A percentile compares a stretch with the other conserved stretches of the same genome.
phyloP scores from a whole-genome alignment of 148 eudicot genomes.

The Cornus florida region DNA sequence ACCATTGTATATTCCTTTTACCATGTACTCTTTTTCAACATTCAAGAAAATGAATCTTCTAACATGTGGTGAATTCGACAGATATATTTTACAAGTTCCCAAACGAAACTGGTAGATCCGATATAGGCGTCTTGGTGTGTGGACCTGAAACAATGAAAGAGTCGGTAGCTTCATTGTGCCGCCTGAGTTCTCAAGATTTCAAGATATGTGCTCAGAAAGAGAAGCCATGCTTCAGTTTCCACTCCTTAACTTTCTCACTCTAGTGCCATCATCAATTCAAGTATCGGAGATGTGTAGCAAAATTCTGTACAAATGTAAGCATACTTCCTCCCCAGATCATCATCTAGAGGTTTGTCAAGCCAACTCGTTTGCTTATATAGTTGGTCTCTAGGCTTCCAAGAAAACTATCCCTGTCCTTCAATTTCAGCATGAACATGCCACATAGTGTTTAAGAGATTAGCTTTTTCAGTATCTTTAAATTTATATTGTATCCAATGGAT shows the following conservation, averaged over 20 bases:
- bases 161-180: conserved; percentile 65
- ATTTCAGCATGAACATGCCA: neutral
- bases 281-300: neutral
- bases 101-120: conserved; percentile 37
- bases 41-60: neutral
- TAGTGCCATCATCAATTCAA: conserved; percentile 15
- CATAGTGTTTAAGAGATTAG: neutral
- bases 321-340: neutral
- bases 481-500: neutral
- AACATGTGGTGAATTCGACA: conserved; percentile 29
- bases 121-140: conserved; percentile 75
- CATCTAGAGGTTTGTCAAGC: neutral
- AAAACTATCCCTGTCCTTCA: neutral
- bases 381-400: neutral
- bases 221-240: conserved; percentile 48
- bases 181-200: conserved; percentile 31
- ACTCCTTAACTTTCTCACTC: conserved; percentile 71
- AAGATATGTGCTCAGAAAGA: conserved; percentile 23
- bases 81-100: conserved; percentile 42
- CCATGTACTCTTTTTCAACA: neutral
- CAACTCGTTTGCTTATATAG: neutral
- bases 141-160: conserved; percentile 84
- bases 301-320: neutral
- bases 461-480: neutral
- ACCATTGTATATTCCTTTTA: neutral